These are phyloP conservation scores for Gossypium davidsonii DNA, from an alignment of 441 rosid species.

Conservation along the genomic window DNA sequence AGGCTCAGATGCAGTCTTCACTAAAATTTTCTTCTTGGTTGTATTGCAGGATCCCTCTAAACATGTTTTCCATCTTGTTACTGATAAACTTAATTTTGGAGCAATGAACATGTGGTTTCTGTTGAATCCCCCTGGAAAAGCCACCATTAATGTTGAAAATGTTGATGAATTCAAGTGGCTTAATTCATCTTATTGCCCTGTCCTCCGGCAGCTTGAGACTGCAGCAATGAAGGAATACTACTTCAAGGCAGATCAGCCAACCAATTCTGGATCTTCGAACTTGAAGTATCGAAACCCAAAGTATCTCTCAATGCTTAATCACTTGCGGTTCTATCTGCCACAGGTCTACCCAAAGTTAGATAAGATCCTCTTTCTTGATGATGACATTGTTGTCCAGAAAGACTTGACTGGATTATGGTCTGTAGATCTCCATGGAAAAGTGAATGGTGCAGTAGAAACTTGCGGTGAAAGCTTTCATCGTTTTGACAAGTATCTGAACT, in stretches of 20 bases:
- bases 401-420: slow-evolving; percentile 84
- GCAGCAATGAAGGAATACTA: slow-evolving; percentile 95
- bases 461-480: slow-evolving; percentile 97
- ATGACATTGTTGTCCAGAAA: slow-evolving; percentile 94
- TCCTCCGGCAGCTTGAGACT: slow-evolving; percentile 89
- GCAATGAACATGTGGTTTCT: slow-evolving; percentile 99
- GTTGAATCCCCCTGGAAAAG: slow-evolving; percentile 87
- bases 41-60: slow-evolving; percentile 77
- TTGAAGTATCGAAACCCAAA: slow-evolving; percentile 93
- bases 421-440: slow-evolving; percentile 81
- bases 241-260: slow-evolving; percentile 93
- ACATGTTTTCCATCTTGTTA: slow-evolving; percentile 92
- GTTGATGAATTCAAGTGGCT: slow-evolving; percentile 98
- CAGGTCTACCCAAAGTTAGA: slow-evolving; percentile 83
- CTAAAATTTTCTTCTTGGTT: slow-evolving; percentile 9
- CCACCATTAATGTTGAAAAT: slow-evolving; percentile 90
- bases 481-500: slow-evolving; percentile 90
- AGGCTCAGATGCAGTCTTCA: slow-evolving; percentile 2
- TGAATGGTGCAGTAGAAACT: slow-evolving; percentile 97
- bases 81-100: slow-evolving; percentile 87
- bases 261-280: slow-evolving; percentile 81
- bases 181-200: slow-evolving; percentile 94
- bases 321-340: slow-evolving; percentile 91
- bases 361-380: slow-evolving; percentile 87
- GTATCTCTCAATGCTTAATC: slow-evolving; percentile 96